These are phyloP conservation scores for Globisporangium paddicum DNA, from an alignment of 352 stramenopile species.

Conservation along the genomic window DNA sequence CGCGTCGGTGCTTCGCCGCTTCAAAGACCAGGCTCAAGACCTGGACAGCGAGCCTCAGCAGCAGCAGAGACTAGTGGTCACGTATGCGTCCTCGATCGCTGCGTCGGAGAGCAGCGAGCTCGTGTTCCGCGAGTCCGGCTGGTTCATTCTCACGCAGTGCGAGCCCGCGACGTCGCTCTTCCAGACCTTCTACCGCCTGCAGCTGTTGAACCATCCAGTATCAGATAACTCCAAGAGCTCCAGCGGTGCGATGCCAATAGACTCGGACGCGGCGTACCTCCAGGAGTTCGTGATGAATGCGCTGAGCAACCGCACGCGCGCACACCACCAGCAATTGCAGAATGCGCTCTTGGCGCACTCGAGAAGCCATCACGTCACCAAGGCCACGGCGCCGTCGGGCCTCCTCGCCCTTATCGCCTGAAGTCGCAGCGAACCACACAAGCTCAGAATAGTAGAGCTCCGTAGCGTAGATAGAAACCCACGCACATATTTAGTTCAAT, in stretches of 20 bases:
- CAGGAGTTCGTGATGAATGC: slow-evolving; percentile 13
- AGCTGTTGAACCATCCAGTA: background rate
- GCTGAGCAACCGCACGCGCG: slow-evolving; percentile 12
- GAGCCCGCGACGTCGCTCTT: slow-evolving; percentile 3
- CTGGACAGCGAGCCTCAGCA: background rate
- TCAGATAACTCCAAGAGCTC: background rate
- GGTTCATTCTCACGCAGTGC: slow-evolving; percentile 2
- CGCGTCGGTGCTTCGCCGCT: slow-evolving; percentile 1
- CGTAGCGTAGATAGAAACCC: background rate
- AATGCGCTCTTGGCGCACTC: slow-evolving; percentile 5
- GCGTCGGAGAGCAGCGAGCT: slow-evolving; percentile 7
- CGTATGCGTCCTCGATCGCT: slow-evolving; percentile 9
- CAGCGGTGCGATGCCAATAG: background rate
- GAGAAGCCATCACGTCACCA: background rate
- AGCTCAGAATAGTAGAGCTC: no score
- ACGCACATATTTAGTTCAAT: background rate
- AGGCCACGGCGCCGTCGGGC: background rate
- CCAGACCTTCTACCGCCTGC: slow-evolving; percentile 16
- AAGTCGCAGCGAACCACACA: no score
- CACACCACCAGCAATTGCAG: slow-evolving; percentile 12
- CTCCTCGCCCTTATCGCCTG: background rate
- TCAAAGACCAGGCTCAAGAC: background rate
- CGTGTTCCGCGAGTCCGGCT: slow-evolving; percentile 8
- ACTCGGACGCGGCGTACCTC: slow-evolving; percentile 5
- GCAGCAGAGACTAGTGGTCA: slow-evolving; percentile 1